phyloP scores from a whole-genome alignment of 345 rosid species.

The Heritiera littoralis region DNA sequence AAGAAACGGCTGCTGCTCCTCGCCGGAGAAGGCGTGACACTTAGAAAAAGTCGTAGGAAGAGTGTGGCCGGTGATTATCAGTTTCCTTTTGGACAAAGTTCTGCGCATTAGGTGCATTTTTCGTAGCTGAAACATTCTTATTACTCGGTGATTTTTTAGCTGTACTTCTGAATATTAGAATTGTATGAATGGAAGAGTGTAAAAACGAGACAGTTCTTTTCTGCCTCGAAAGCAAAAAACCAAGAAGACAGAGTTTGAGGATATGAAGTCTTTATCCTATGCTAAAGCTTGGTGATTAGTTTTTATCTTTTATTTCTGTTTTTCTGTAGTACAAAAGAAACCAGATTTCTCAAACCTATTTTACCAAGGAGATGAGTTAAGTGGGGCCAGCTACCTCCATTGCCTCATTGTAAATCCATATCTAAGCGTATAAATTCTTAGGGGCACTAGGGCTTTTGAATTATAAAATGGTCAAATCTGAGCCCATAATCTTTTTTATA shows the following conservation, averaged over 20 bases:
- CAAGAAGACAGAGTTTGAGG: neutral
- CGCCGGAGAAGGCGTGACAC: slow-evolving; percentile 69
- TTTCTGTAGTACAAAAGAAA: too few species aligned
- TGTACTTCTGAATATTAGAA: slow-evolving; percentile 13
- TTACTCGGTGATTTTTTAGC: slow-evolving; percentile 13
- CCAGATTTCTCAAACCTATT: too few species aligned
- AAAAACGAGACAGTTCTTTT: slow-evolving; percentile 29
- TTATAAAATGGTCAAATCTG: too few species aligned
- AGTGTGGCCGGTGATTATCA: neutral
- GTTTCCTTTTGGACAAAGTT: slow-evolving; percentile 35
- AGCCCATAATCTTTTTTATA: too few species aligned
- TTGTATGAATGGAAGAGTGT: slow-evolving; percentile 37
- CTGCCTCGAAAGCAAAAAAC: slow-evolving; percentile 12
- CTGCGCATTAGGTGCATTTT: slow-evolving; percentile 22
- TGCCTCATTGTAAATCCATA: too few species aligned
- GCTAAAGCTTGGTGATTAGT: slow-evolving; percentile 33
- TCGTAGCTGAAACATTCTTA: slow-evolving; percentile 31
- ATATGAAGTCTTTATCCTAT: neutral
- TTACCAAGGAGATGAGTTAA: too few species aligned
- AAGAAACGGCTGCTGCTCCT: slow-evolving; percentile 39
- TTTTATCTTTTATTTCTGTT: too few species aligned
- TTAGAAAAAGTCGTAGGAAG: slow-evolving; percentile 23
- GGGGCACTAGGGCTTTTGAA: too few species aligned
- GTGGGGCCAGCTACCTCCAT: too few species aligned
- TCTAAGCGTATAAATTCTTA: too few species aligned